Evolutionary conservation across 371 early-diverging fungal genomes (phyloP), one percentile per base, ranked within the genome.

Genomic region (Syncephalis plumigaleata): DNA sequence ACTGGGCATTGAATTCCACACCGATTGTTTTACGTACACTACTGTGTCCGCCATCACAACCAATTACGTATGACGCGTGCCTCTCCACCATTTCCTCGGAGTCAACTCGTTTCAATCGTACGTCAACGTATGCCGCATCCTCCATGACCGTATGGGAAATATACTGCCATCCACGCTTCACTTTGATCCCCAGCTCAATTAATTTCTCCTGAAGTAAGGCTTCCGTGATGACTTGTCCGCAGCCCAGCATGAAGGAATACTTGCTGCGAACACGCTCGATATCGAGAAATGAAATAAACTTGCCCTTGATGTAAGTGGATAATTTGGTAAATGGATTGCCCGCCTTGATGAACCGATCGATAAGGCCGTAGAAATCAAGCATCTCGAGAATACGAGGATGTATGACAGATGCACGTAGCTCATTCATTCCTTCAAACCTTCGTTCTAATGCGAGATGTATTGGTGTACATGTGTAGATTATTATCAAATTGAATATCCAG

Each of bases 331-430:
- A 50, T 4, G 55, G 55, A 31, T 55, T 48, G 0, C 57, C 60
- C 9, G 46, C 18, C 9, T 20, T 36, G 17, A 60, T 21, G 45
- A 60, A 57, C n/a, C 22, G 36, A 36, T 55, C 57, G 15, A 55
- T 46, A 3, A 60, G 39, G 0, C 49, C 55, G 1, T 45, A 50
- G 21, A 51, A 52, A 2, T 49, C 52, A 36, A 60, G 24, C 39
- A 60, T 49, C 51, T 60, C 60, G 39, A 60, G 47, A 1, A 57
- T 57, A 20, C 60, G 55, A 21, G 60, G 50, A 25, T 60, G 60
- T 24, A 57, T 39, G 1, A 49, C 49, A 13, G 56, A 42, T 7
- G 60, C 60, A 42, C 57, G 56, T 38, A 55, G 57, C 44, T 57
- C 49, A 1, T 24, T 24, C 1, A 57, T 54, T 43, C 47, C 46